A percentile compares a stretch with the other conserved stretches of the same genome.
Evolutionary conservation across 2,329 filamentous ascomycete genomes (phyloP).

Genomic region (Fusarium mexicanum): DNA sequence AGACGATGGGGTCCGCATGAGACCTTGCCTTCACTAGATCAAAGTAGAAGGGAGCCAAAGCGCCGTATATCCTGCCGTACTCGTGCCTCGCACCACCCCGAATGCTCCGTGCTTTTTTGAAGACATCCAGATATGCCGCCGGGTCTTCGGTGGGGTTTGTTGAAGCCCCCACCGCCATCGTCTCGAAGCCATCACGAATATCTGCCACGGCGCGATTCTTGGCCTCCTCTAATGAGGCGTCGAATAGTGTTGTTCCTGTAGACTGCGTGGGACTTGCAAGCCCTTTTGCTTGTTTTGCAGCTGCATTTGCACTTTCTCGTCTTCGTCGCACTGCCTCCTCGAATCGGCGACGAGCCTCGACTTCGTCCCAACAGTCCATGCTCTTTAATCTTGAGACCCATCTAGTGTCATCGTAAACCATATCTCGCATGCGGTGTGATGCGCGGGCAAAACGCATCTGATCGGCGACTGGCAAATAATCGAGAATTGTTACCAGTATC

Average conservation of each 20-base stretch:
- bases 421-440: conserved; percentile 89
- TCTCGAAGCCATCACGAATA: conserved; percentile 79
- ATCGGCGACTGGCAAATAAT: conserved; percentile 87
- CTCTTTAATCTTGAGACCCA: conserved; percentile 88
- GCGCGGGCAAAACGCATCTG: conserved; percentile 86
- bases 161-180: conserved; percentile 66
- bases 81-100: conserved; percentile 87
- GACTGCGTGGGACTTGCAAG: conserved; percentile 26
- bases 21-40: conserved; percentile 78
- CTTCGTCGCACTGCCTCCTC: conserved; percentile 74
- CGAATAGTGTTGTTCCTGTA: conserved; percentile 71
- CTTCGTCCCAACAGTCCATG: conserved; percentile 94
- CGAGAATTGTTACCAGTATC: conserved; percentile 86
- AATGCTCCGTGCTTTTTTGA: conserved; percentile 78
- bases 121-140: conserved; percentile 71
- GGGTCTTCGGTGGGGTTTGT: conserved; percentile 65
- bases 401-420: conserved; percentile 97
- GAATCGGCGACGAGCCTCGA: conserved; percentile 81
- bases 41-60: conserved; percentile 86
- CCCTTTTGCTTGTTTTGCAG: conserved; percentile 29
- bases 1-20: conserved; percentile 84
- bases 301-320: conserved; percentile 61
- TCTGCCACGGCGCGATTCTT: conserved; percentile 52
- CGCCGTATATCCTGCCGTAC: conserved; percentile 90
- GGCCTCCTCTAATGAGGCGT: conserved; percentile 75